A percentile compares a stretch with the other conserved stretches of the same genome.
These are phyloP conservation scores for Sphagnum magellanicum DNA, from an alignment of 228 moss, liverwort and hornwort genomes.

Conservation along the genomic window DNA sequence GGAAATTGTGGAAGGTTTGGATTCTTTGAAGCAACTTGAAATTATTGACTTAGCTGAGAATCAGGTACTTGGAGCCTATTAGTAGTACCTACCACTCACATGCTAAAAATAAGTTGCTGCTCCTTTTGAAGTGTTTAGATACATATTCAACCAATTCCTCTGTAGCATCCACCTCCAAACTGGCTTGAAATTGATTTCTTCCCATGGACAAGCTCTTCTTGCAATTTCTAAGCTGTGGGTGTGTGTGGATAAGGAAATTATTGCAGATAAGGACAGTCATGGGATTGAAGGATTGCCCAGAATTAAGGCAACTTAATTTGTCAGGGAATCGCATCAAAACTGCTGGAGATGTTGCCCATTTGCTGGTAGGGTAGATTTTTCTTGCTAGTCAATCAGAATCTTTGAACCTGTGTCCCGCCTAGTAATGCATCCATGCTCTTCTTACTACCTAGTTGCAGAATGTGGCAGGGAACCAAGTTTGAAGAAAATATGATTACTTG, in stretches of 20 bases:
- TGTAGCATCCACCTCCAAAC: neutral
- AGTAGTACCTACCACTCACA: neutral
- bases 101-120: neutral
- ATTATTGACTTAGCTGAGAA: slow-evolving; percentile 73
- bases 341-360: slow-evolving; percentile 41
- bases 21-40: slow-evolving; percentile 41
- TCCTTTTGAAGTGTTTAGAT: neutral
- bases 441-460: no score
- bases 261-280: slow-evolving; percentile 51
- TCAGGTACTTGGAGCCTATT: slow-evolving; percentile 27
- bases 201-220: neutral
- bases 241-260: neutral
- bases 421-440: no score
- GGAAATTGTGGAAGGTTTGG: slow-evolving; percentile 65
- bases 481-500: no score
- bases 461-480: no score
- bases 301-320: slow-evolving; percentile 68
- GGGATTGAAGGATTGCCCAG: slow-evolving; percentile 46
- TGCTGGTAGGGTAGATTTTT: slow-evolving; percentile 27
- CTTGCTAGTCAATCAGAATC: no score
- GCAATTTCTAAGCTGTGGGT: neutral
- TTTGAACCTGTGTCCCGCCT: no score
- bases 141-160: neutral
- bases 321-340: slow-evolving; percentile 70
- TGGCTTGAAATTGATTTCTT: neutral